Evolutionary conservation across 225 moss, liverwort and hornwort genomes (phyloP).

Genomic region (Thuidium tamariscinum): DNA sequence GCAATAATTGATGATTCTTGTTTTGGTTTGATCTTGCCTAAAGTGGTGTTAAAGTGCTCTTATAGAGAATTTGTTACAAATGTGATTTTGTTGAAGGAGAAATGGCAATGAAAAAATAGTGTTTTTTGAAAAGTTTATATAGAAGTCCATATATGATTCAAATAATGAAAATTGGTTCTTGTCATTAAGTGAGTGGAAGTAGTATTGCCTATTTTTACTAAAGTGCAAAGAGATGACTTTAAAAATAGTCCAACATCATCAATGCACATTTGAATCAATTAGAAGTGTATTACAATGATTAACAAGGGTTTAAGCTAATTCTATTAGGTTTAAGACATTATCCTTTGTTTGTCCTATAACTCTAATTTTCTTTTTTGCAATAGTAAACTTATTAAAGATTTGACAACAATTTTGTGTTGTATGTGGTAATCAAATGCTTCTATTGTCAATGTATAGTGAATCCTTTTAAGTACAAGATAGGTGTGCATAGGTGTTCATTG

Average conservation of each 20-base stretch:
- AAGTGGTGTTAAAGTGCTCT: no score
- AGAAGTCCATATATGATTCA: fast-evolving
- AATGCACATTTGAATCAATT: no score
- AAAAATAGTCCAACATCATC: no score
- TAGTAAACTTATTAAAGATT: neutral
- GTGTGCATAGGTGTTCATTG: fast-evolving
- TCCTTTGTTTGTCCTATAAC: fast-evolving
- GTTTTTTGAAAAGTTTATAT: fast-evolving
- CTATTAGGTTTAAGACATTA: neutral
- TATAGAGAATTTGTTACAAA: neutral
- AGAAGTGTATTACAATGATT: neutral
- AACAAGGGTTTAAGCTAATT: fast-evolving
- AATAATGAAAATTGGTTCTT: no score
- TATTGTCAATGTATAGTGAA: neutral
- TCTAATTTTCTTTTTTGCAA: no score
- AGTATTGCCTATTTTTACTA: fast-evolving
- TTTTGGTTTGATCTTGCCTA: fast-evolving
- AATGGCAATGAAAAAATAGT: neutral
- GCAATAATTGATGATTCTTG: neutral
- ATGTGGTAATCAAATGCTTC: neutral
- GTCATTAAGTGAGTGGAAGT: fast-evolving
- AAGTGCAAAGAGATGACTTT: fast-evolving
- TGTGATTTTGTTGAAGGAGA: neutral
- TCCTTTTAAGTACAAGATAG: neutral
- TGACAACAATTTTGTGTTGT: fast-evolving